A percentile compares a stretch with the other conserved stretches of the same genome.
Conservation (phyloP, 805 yeast species). For the Candida dajiaensis region DNA sequence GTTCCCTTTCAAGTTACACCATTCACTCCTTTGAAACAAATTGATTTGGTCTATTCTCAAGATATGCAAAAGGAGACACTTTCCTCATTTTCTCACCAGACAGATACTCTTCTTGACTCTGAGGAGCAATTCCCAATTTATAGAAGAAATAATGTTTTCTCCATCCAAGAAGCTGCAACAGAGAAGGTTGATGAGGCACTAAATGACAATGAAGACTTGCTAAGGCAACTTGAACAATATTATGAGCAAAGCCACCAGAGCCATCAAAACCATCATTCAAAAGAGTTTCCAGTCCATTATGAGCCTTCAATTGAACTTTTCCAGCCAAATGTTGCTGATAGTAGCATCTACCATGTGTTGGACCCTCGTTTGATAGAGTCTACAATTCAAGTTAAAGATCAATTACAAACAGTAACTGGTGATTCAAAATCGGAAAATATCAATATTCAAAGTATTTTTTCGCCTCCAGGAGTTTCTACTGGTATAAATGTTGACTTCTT, state of each 20-base stretch:
- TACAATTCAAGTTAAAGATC: neutral
- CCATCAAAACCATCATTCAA: neutral
- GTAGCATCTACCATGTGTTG: neutral
- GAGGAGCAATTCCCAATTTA: neutral
- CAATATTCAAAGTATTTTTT: neutral
- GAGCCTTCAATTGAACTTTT: neutral
- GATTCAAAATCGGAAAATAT: neutral
- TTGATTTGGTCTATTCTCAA: neutral
- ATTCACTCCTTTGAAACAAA: neutral
- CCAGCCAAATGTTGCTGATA: neutral
- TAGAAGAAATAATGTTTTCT: neutral
- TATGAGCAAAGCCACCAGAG: neutral
- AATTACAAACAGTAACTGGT: neutral
- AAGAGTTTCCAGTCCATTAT: neutral
- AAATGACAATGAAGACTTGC: neutral
- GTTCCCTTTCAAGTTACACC: neutral
- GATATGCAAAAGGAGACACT: neutral
- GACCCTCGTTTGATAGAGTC: neutral
- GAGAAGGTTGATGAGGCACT: neutral
- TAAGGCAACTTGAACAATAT: neutral
- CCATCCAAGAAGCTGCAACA: neutral
- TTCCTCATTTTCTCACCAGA: neutral
- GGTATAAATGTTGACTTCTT: neutral
- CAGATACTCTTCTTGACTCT: neutral
- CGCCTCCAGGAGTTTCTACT: neutral